These are phyloP conservation scores for Cyclotella sp. DNA, from an alignment of 108 stramenopile genomes.

Conservation along the genomic window DNA sequence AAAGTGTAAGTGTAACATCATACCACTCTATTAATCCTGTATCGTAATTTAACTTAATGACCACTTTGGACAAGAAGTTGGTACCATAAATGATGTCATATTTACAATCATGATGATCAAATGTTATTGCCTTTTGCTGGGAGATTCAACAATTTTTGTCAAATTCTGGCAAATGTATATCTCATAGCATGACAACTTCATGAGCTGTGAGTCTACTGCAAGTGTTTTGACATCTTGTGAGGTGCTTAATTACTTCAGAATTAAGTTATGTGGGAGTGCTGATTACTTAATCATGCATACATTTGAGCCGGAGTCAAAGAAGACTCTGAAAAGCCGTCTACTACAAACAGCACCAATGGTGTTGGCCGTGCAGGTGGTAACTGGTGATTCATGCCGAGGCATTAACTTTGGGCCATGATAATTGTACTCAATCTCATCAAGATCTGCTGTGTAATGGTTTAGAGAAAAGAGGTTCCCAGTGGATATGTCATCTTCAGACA, in stretches of 20 bases:
- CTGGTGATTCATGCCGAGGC: not conserved
- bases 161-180: too few relatives aligned
- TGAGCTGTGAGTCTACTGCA: not conserved
- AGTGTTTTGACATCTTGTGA: not conserved
- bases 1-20: too few relatives aligned
- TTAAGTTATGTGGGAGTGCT: not conserved
- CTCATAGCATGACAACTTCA: constrained; percentile 10
- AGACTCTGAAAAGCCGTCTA: not conserved
- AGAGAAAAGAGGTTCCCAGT: too few relatives aligned
- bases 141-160: too few relatives aligned
- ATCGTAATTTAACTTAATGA: constrained; percentile 12
- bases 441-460: too few relatives aligned
- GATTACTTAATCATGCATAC: constrained; percentile 1
- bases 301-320: constrained; percentile 16
- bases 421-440: too few relatives aligned
- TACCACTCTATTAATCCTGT: constrained; percentile 17
- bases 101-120: too few relatives aligned
- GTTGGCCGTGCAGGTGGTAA: constrained; percentile 3
- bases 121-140: not conserved
- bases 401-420: not conserved
- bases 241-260: not conserved
- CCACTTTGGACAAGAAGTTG: constrained; percentile 23
- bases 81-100: too few relatives aligned
- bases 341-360: too few relatives aligned
- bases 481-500: too few relatives aligned